phyloP scores from a whole-genome alignment of 176 grass and related monocot species.

The Metroxylon sagu region DNA sequence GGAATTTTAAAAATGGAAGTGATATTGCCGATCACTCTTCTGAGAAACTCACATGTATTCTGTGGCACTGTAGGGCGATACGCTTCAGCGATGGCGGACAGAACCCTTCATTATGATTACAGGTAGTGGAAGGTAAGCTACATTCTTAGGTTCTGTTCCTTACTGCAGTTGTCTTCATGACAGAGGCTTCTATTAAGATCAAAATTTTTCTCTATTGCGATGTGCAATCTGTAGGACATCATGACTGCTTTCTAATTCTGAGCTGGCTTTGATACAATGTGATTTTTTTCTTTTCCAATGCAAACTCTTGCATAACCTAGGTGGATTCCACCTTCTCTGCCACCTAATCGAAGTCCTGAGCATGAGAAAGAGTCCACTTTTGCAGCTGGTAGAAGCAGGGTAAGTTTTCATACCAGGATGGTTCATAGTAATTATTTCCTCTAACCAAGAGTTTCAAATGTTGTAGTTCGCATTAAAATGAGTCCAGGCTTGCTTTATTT shows the following conservation, averaged over 20 bases:
- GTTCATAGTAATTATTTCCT: conserved; percentile 1
- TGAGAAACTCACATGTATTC: no score
- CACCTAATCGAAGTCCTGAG: conserved; percentile 65
- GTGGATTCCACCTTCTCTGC: conserved; percentile 80
- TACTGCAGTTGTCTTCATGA: no score
- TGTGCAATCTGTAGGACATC: no score
- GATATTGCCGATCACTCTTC: no score
- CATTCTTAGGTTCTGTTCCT: not conserved
- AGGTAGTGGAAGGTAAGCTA: conserved; percentile 78
- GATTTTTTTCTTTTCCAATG: no score
- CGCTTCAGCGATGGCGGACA: conserved; percentile 89
- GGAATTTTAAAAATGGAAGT: no score
- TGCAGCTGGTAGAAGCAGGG: conserved; percentile 92
- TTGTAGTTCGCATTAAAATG: no score
- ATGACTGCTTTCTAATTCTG: no score
- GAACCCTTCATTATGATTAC: conserved; percentile 99
- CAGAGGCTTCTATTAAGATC: no score
- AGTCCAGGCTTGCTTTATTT: no score
- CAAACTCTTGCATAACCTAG: conserved; percentile 11
- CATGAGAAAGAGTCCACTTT: conserved; percentile 67
- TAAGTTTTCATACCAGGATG: conserved; percentile 27
- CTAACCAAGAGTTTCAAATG: conserved; percentile 1
- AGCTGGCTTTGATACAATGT: no score
- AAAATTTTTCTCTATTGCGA: no score
- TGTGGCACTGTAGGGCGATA: conserved; percentile 63